These are phyloP conservation scores for Ogataea salicorniae DNA, from an alignment of 805 yeast species.

Conservation along the genomic window DNA sequence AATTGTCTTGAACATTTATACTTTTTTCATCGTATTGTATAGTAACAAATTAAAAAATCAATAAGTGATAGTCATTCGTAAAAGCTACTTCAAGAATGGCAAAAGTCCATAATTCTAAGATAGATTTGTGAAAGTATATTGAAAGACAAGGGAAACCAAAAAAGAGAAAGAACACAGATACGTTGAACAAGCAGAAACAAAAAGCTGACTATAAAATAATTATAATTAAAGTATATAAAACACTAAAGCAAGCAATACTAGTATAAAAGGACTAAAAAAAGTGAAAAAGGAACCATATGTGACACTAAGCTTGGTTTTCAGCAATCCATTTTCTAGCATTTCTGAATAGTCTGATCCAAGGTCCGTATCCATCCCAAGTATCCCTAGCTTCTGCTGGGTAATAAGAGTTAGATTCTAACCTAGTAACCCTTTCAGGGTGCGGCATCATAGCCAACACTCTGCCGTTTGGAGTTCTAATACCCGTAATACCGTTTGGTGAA, in stretches of 20 bases:
- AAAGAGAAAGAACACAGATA: not conserved
- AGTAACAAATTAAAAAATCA: too few species aligned
- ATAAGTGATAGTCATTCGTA: too few species aligned
- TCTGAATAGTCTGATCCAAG: slow-evolving; percentile 91
- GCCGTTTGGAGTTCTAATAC: slow-evolving; percentile 84
- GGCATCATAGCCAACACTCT: slow-evolving; percentile 99
- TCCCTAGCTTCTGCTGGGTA: slow-evolving; percentile 60
- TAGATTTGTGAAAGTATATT: not conserved
- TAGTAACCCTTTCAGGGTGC: slow-evolving; percentile 92
- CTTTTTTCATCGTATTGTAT: too few species aligned
- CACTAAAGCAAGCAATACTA: too few species aligned
- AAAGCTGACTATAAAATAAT: too few species aligned
- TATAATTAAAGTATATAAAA: not conserved
- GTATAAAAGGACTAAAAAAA: not conserved
- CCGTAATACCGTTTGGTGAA: slow-evolving; percentile 88
- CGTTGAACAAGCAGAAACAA: not conserved
- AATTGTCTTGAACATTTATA: slow-evolving; percentile 6
- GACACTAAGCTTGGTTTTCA: slow-evolving; percentile 8
- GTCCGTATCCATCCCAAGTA: slow-evolving; percentile 80
- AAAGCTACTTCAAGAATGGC: not conserved
- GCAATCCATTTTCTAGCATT: slow-evolving; percentile 93
- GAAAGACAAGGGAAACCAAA: not conserved
- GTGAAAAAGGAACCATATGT: not conserved
- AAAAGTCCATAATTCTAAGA: not conserved
- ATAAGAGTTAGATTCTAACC: slow-evolving; percentile 88